Base-by-base conservation (phyloP, 2,329 filamentous ascomycete species). In the Fusarium nisikadoi region DNA sequence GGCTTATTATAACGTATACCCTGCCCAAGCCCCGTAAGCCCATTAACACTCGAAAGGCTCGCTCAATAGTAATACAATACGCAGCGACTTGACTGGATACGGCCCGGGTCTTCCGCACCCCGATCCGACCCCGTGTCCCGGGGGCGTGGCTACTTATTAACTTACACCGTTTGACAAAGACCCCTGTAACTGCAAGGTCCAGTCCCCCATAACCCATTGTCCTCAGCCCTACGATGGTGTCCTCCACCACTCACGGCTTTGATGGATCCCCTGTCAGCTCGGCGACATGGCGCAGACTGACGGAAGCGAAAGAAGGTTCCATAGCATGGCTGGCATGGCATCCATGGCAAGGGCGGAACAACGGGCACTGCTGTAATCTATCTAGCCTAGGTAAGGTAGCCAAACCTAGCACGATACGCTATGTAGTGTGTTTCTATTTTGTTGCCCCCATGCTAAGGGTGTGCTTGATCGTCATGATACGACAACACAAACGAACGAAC, bases 241-340 rank as follows among this genome's bases (percentile, higher is more conserved):
- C 55, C 67, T 59, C 53, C 62, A 64, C 70, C 71, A 73, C 42
- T 73, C 67, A 73, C 50, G 55, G 39, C 52, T 68, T 41, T 53
- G 46, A 58, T 56, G 41, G 23, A n/a, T 45, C 55, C 70, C 70
- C 70, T 73, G 70, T 73, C 70, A 73, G 71, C 71, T 73, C 67
- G 67, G 35, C 71, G 71, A 72, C 71, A 74, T 65, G 71, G 71
- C 71, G 71, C 71, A 74, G 71, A 62, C 65, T 47, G 61, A 50
- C 68, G 46, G 49, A 58, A 50, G 67, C 46, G 27, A 54, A 61
- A 59, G 43, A 71, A 71, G 65, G 68, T 71, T 70, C 67, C 67
- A 70, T 70, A n/a, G 46, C 42, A 45, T 43, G 27, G 27, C 27
- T 29, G 27, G 27, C 27, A 29, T 29, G 27, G 27, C 27, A 29